Conservation (phyloP, 2,329 filamentous ascomycete species). For the Hypocrella siamensis region DNA sequence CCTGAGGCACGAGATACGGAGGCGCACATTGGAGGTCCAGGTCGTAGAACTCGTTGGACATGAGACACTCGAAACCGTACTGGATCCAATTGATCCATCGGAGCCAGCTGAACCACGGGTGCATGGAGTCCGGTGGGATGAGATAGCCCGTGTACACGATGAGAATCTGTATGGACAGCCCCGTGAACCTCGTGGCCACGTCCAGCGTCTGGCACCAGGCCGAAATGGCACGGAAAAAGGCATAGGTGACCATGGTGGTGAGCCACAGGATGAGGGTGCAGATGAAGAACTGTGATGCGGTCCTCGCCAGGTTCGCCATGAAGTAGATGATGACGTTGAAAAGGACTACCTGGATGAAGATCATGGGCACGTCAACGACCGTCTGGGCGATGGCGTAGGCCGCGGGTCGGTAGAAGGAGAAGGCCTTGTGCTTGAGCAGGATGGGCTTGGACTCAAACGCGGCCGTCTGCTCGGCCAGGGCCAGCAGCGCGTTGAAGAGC, state of each 20-base stretch:
- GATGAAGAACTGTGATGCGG: conserved; percentile 52
- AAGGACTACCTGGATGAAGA: conserved; percentile 47
- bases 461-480: conserved; percentile 57
- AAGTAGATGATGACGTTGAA: conserved; percentile 67
- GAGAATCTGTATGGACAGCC: conserved; percentile 43
- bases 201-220: conserved; percentile 44
- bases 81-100: conserved; percentile 53
- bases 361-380: conserved; percentile 41
- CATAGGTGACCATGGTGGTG: conserved; percentile 39
- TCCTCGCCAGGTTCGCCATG: conserved; percentile 54
- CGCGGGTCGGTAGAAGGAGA: conserved; percentile 49
- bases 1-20: conserved; percentile 39
- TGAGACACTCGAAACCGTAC: conserved; percentile 52
- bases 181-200: conserved; percentile 43
- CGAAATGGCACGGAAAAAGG: conserved; percentile 43
- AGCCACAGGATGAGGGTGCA: conserved; percentile 45
- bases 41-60: conserved; percentile 47
- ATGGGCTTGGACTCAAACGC: conserved; percentile 49
- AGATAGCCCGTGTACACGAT: conserved; percentile 55
- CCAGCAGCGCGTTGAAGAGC: conserved; percentile 46
- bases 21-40: conserved; percentile 42
- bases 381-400: conserved; percentile 42
- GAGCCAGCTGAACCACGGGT: conserved; percentile 50
- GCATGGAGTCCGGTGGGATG: conserved; percentile 39
- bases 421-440: conserved; percentile 54